phyloP scores from a whole-genome alignment of 257 asterid species.

The Nicotiana benthamiana region DNA sequence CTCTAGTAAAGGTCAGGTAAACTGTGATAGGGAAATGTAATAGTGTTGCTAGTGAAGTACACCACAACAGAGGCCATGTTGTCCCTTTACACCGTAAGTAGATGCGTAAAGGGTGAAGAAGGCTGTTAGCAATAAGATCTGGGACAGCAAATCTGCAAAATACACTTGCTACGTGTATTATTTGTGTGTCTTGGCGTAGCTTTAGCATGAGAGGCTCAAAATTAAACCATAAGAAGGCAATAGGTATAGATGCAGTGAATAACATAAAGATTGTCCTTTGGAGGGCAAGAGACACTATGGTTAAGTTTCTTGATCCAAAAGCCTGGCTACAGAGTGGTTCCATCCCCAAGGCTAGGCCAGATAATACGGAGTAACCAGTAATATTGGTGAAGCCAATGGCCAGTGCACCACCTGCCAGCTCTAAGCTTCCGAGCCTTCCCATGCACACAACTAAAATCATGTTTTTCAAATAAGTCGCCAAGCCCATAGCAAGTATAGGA shows the following conservation, averaged over 20 bases:
- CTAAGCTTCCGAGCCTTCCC: conserved; percentile 87
- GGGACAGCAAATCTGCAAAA: conserved; percentile 69
- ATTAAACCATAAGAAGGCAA: conserved; percentile 63
- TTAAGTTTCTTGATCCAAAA: conserved; percentile 70
- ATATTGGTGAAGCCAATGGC: conserved; percentile 95
- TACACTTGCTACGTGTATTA: conserved; percentile 59
- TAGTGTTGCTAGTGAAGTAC: conserved; percentile 50
- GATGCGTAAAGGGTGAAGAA: conserved; percentile 80
- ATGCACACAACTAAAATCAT: conserved; percentile 79
- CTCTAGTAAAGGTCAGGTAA: conserved; percentile 62
- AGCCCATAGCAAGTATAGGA: conserved; percentile 71
- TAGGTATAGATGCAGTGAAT: conserved; percentile 66
- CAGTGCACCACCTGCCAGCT: conserved; percentile 93
- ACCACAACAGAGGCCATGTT: conserved; percentile 87
- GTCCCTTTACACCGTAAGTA: conserved; percentile 77
- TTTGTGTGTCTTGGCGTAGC: conserved; percentile 74
- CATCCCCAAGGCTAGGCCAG: conserved; percentile 92
- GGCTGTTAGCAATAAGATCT: conserved; percentile 70
- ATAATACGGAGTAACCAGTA: conserved; percentile 87
- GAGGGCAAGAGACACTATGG: conserved; percentile 45
- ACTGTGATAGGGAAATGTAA: conserved; percentile 70
- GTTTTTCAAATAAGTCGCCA: conserved; percentile 70
- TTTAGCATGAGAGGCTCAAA: conserved; percentile 66
- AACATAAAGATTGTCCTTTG: conserved; percentile 57
- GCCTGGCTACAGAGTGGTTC: conserved; percentile 94